A percentile compares a stretch with the other conserved stretches of the same genome.
These are phyloP conservation scores for Claviceps cyperi DNA, from an alignment of 2,329 filamentous ascomycete species.

Conservation along the genomic window DNA sequence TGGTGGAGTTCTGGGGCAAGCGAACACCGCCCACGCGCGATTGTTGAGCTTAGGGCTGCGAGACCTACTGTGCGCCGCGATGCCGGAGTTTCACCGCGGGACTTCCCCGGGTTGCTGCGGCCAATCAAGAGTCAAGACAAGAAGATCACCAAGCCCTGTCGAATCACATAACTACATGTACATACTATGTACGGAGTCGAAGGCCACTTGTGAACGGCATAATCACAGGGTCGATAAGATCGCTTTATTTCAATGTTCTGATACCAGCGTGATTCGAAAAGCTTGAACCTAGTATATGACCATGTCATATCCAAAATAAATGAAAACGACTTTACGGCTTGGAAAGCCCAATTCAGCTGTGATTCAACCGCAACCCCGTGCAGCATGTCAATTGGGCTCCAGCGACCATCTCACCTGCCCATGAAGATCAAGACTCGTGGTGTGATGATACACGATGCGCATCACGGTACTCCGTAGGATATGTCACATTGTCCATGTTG, in stretches of 20 bases:
- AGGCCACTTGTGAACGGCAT: no score
- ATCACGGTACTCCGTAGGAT: background rate
- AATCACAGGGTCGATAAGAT: no score
- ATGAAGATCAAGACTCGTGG: background rate
- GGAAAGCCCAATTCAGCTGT: background rate
- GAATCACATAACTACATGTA: background rate
- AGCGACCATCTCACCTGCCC: background rate
- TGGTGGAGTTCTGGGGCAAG: conserved; percentile 17
- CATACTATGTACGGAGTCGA: no score
- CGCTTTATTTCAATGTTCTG: no score
- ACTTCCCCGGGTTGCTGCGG: background rate
- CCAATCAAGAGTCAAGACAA: background rate
- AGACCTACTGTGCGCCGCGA: conserved; percentile 20
- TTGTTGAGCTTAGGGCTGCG: conserved; percentile 23
- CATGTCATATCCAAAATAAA: no score
- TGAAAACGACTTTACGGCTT: background rate
- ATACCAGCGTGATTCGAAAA: no score
- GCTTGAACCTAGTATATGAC: no score
- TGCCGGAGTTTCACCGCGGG: conserved; percentile 17
- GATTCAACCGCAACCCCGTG: background rate
- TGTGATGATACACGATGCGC: background rate
- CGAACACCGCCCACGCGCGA: conserved; percentile 19
- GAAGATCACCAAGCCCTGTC: no score
- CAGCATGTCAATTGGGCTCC: no score
- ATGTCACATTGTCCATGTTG: background rate